phyloP scores from a whole-genome alignment of 2,329 filamentous ascomycete genomes.

The Spiromastix sp. region DNA sequence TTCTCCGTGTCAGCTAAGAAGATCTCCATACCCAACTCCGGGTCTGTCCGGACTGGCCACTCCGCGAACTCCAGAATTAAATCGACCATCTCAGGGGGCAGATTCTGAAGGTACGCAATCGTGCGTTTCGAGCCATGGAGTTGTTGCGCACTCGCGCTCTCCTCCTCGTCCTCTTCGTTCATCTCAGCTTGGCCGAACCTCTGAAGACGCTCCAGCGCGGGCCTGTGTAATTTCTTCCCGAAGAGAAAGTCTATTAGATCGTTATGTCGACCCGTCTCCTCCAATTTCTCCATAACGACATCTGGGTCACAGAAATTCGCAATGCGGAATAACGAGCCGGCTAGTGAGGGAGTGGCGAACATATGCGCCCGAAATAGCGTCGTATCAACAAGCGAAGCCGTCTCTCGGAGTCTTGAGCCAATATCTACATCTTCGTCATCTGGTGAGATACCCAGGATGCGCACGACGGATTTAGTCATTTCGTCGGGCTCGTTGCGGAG shows the following conservation, averaged over 20 bases:
- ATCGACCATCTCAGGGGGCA: slow-evolving; percentile 80
- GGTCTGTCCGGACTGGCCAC: slow-evolving; percentile 69
- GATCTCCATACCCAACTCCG: slow-evolving; percentile 76
- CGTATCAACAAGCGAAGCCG: slow-evolving; percentile 81
- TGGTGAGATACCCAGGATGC: slow-evolving; percentile 37
- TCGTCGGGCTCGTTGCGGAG: slow-evolving; percentile 26
- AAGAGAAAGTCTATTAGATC: slow-evolving; percentile 97
- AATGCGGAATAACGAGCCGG: slow-evolving; percentile 83
- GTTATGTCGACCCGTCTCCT: slow-evolving; percentile 79
- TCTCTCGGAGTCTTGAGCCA: slow-evolving; percentile 60
- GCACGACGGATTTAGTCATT: slow-evolving; percentile 34
- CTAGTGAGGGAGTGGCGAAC: slow-evolving; percentile 76
- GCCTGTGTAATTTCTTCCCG: slow-evolving; percentile 83
- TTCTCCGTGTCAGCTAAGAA: slow-evolving; percentile 92
- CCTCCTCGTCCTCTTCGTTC: slow-evolving; percentile 12
- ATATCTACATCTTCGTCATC: slow-evolving; percentile 48
- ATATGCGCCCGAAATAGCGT: slow-evolving; percentile 92
- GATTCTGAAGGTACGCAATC: slow-evolving; percentile 77
- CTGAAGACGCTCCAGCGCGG: slow-evolving; percentile 71
- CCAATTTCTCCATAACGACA: slow-evolving; percentile 85
- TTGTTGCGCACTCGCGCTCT: slow-evolving; percentile 31
- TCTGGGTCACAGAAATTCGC: slow-evolving; percentile 95
- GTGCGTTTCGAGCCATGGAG: slow-evolving; percentile 77
- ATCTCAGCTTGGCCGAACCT: slow-evolving; percentile 59
- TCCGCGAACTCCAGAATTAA: slow-evolving; percentile 83